Conservation (phyloP, 2,329 filamentous ascomycete genomes). For the Aotearoamyces nothofagi region DNA sequence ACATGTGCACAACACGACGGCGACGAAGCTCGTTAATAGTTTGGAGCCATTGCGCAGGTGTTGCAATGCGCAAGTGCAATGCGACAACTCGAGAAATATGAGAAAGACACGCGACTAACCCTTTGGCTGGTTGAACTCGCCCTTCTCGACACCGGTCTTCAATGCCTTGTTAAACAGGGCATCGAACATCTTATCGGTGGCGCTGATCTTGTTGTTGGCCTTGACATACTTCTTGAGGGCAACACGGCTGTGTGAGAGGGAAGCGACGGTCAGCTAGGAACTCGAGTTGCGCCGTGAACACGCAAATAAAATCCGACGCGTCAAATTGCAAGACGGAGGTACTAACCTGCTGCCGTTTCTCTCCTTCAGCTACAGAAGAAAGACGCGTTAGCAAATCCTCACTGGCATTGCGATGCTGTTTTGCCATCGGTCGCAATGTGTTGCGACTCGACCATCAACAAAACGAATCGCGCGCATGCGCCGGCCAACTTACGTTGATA, state of each 20-base stretch:
- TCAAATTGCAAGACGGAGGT: slow-evolving; percentile 11
- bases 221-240: slow-evolving; percentile 63
- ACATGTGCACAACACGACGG: no score
- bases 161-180: slow-evolving; percentile 57
- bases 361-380: slow-evolving; percentile 45
- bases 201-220: slow-evolving; percentile 51
- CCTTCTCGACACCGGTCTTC: slow-evolving; percentile 50
- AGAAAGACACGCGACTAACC: slow-evolving; percentile 33
- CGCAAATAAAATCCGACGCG: slow-evolving; percentile 3
- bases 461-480: slow-evolving; percentile 23
- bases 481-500: slow-evolving; percentile 48
- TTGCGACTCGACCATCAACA: slow-evolving; percentile 4
- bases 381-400: slow-evolving; percentile 15
- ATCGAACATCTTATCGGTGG: slow-evolving; percentile 43
- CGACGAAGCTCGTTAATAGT: no score
- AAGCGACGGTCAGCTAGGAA: slow-evolving; percentile 4
- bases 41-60: no score
- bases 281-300: slow-evolving; percentile 1
- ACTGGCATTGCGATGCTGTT: slow-evolving; percentile 6
- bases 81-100: neutral
- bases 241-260: slow-evolving; percentile 31
- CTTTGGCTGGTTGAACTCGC: slow-evolving; percentile 56
- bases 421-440: slow-evolving; percentile 4
- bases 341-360: slow-evolving; percentile 55
- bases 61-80: no score